Evolutionary conservation across 805 yeast species (phyloP).

Genomic region (Ogataea sp.): DNA sequence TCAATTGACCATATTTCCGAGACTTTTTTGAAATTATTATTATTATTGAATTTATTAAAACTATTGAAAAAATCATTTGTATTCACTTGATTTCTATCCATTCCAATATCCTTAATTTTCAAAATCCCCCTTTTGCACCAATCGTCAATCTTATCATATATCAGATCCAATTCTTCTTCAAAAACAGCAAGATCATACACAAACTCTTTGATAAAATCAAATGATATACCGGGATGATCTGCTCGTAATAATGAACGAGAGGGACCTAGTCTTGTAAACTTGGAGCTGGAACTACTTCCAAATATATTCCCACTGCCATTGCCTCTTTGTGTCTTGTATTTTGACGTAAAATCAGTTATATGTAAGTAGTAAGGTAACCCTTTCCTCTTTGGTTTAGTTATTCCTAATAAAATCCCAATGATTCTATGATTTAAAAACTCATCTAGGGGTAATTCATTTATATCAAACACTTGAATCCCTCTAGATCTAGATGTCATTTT

Average conservation of each 20-base stretch:
- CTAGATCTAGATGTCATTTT: too few relatives aligned
- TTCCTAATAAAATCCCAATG: background rate
- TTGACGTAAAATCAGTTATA: background rate
- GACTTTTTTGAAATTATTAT: background rate
- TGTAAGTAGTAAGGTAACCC: background rate
- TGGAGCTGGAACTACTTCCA: background rate
- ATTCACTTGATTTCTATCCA: too few relatives aligned
- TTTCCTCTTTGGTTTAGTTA: background rate
- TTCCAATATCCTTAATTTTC: too few relatives aligned
- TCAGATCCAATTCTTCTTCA: background rate
- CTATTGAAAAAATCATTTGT: too few relatives aligned
- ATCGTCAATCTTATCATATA: background rate
- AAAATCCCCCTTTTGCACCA: too few relatives aligned
- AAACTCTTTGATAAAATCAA: background rate
- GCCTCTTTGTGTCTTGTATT: too few relatives aligned
- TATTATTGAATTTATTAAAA: background rate
- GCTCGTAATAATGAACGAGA: background rate
- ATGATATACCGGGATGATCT: too few relatives aligned
- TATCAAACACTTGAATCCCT: too few relatives aligned
- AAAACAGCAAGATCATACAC: background rate
- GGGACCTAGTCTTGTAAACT: background rate
- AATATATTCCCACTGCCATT: too few relatives aligned
- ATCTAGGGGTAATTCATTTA: background rate
- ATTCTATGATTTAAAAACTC: constrained; percentile 1
- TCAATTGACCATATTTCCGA: background rate